Evolutionary conservation across 2,329 filamentous ascomycete genomes (phyloP).

Genomic region (Madurella mycetomatis): DNA sequence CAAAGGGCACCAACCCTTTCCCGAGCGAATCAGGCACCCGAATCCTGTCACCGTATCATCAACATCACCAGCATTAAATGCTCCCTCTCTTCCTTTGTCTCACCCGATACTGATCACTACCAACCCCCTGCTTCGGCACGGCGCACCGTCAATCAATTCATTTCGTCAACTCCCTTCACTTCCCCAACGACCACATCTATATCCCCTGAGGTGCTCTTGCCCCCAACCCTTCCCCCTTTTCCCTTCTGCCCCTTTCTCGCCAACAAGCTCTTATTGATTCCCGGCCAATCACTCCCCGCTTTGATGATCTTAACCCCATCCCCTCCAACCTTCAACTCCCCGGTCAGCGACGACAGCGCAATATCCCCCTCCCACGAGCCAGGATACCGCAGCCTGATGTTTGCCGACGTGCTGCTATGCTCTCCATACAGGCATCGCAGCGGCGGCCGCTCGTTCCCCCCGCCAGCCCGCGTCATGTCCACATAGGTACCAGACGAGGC

Average conservation of each 20-base stretch:
- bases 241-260: constrained; percentile 41
- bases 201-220: constrained; percentile 18
- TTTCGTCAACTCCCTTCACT: neutral
- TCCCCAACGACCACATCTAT: constrained; percentile 17
- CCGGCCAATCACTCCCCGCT: constrained; percentile 30
- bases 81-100: no score
- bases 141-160: neutral
- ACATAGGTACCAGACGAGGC: neutral
- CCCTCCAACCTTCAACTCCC: constrained; percentile 38
- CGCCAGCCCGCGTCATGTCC: neutral
- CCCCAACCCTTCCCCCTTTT: constrained; percentile 15
- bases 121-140: no score
- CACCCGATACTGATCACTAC: no score
- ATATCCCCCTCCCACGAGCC: constrained; percentile 47
- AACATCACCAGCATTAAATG: no score
- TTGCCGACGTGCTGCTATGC: constrained; percentile 44
- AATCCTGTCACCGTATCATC: no score
- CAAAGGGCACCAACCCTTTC: no score
- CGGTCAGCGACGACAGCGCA: constrained; percentile 37
- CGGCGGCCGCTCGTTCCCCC: constrained; percentile 10
- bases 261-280: constrained; percentile 30
- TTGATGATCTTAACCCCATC: constrained; percentile 39
- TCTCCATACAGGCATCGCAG: constrained; percentile 36
- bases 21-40: no score
- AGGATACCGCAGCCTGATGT: constrained; percentile 43